Percentiles rank a stretch among this genome's conserved stretches.
Evolutionary conservation across 2,329 filamentous ascomycete genomes (phyloP).

Genomic region (Ophiostoma perfectum): DNA sequence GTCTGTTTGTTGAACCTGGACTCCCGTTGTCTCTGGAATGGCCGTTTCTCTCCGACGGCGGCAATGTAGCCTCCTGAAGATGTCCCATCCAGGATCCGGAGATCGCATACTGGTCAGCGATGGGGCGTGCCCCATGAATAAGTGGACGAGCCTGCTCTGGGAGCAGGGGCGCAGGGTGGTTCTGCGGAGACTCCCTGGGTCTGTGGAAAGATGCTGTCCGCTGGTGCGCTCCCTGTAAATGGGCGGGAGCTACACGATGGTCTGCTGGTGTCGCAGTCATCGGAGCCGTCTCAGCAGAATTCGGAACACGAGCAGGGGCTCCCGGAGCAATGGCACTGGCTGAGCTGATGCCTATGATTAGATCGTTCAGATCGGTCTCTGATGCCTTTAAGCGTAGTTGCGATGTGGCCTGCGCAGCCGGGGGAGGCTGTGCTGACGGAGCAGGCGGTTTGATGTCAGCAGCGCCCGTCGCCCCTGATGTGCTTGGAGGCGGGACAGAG

Average conservation of each 20-base stretch:
- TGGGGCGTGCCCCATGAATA: background rate
- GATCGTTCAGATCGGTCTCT: background rate
- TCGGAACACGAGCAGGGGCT: background rate
- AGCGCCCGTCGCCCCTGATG: background rate
- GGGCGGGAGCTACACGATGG: background rate
- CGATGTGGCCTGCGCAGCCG: background rate
- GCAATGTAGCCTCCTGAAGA: background rate
- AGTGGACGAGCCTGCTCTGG: background rate
- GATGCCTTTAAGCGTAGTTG: background rate
- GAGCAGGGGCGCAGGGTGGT: no score
- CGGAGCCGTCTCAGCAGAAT: background rate
- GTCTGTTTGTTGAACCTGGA: background rate
- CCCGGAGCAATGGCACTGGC: background rate
- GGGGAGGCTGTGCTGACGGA: background rate
- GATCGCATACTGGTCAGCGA: background rate
- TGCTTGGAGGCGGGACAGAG: background rate
- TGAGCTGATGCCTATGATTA: background rate
- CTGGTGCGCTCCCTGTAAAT: background rate
- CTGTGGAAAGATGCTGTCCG: no score
- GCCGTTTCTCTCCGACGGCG: background rate
- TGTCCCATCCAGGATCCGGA: constrained; percentile 2
- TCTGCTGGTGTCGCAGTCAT: background rate
- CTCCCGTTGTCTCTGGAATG: background rate
- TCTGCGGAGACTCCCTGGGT: no score
- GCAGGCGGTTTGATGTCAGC: background rate